These are phyloP conservation scores for Mrakia hoshinonis DNA, from an alignment of 768 basidiomycete genomes.

Conservation along the genomic window DNA sequence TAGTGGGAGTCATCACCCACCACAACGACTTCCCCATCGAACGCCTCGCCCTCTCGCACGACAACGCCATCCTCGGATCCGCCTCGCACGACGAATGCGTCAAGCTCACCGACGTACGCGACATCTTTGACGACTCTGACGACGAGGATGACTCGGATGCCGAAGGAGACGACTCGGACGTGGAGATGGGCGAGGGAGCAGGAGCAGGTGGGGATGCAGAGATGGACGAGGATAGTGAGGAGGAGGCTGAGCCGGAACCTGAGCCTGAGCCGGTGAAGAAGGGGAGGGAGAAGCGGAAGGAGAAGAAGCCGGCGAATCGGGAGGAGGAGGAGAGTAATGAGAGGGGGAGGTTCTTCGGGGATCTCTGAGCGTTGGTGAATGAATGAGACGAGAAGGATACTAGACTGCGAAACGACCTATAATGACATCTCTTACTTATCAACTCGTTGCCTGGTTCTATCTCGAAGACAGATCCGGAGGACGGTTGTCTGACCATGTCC, in stretches of 20 bases:
- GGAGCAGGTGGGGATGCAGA: conserved; percentile 33
- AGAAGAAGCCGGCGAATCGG: conserved; percentile 47
- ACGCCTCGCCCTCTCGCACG: conserved; percentile 43
- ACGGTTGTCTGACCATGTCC: too few species aligned
- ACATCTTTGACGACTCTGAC: conserved; percentile 57
- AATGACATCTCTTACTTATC: too few species aligned
- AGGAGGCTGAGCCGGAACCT: conserved; percentile 27
- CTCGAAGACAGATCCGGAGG: too few species aligned
- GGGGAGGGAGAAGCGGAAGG: conserved; percentile 52
- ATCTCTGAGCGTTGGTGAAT: background rate
- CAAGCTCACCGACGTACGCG: conserved; percentile 73
- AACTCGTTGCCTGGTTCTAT: too few species aligned
- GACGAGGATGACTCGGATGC: conserved; percentile 33
- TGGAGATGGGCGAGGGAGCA: conserved; percentile 34
- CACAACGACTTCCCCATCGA: conserved; percentile 91
- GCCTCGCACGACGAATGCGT: conserved; percentile 81
- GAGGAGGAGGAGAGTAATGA: conserved; percentile 34
- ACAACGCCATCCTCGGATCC: conserved; percentile 59
- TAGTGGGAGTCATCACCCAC: conserved; percentile 75
- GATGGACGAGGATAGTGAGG: conserved; percentile 26
- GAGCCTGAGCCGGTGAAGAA: conserved; percentile 31
- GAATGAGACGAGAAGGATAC: too few species aligned
- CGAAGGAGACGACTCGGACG: conserved; percentile 35
- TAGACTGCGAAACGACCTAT: too few species aligned
- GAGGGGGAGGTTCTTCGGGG: conserved; percentile 30